Evolutionary conservation across 345 rosid species (phyloP).

Genomic region (Erodium maritimum): DNA sequence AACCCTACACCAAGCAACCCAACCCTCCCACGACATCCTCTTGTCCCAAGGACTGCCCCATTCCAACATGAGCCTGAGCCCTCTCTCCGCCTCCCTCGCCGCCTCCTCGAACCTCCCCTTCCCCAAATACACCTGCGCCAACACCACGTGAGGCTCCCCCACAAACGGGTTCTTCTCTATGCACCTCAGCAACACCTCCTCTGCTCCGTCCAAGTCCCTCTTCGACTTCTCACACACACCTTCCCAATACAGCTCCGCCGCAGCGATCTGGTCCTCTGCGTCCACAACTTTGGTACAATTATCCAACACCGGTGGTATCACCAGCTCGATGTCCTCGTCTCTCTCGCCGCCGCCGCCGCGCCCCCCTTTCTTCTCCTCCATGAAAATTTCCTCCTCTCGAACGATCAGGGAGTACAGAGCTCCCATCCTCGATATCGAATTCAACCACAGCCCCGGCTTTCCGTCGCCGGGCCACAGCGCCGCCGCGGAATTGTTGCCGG

Average conservation of each 20-base stretch:
- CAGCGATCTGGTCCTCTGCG: constrained; percentile 46
- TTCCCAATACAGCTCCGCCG: constrained; percentile 69
- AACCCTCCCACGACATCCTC: constrained; percentile 90
- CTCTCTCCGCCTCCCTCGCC: constrained; percentile 44
- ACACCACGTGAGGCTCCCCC: constrained; percentile 70
- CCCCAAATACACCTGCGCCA: constrained; percentile 53
- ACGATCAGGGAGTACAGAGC: constrained; percentile 50
- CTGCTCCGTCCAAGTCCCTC: constrained; percentile 33
- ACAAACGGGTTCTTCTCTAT: constrained; percentile 62
- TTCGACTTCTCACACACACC: constrained; percentile 44
- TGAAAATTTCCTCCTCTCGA: constrained; percentile 68
- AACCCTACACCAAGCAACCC: constrained; percentile 87
- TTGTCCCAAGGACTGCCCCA: constrained; percentile 97
- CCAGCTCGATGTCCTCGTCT: constrained; percentile 68
- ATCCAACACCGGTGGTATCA: constrained; percentile 62
- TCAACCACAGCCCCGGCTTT: constrained; percentile 85
- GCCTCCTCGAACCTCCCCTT: constrained; percentile 62
- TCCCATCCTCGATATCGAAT: constrained; percentile 66
- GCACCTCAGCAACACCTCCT: constrained; percentile 35
- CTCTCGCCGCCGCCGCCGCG: constrained; percentile 27
- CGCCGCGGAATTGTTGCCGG: constrained; percentile 31
- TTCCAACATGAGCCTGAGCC: constrained; percentile 54
- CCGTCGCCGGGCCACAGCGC: constrained; percentile 90
- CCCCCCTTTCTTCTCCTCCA: constrained; percentile 34
- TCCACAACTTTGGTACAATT: constrained; percentile 44